Base-by-base conservation (phyloP, 306 rosid genomes). In the Medicago arabica region DNA sequence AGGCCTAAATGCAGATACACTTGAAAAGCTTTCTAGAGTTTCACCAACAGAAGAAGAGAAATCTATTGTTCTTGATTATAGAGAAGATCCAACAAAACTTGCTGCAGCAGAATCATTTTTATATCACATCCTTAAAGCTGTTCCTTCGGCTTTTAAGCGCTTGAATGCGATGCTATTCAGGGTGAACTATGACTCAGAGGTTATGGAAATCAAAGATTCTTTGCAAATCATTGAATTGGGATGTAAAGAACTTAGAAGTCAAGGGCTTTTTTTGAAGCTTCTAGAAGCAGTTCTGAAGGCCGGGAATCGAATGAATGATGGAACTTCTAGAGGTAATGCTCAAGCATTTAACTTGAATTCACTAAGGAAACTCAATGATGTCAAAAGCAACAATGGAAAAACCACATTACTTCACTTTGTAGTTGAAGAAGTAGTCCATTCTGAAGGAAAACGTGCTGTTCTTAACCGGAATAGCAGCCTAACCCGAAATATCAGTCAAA, bases 241-340 rank as follows among this genome's bases (percentile, higher is more conserved):
- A 13, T 92, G 97, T 79, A 85, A 86, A 71, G 98, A 92, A 80
- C 96, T 96, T 66, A 19, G 85, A 55, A 88, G 77, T 17, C 68
- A 89, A 51, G 97, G 98, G 16, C 86, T 96, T 5, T 92, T 96
- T 58, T 57, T 89, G 84, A 96, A 96, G 68, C 92, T 96, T 16
- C 93, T 96, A 6, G 99, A 96, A 73, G 99, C 98, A 17, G 86
- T 92, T 6, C 98, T 96, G 53, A 96, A 96, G 81, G 93, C 99
- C 5, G 99, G 98, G 11, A 96, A 96, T 62, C 87, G 97, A 8
- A 87, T 96, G 96, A 96, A 96, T 74, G 97, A 96, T 0, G 99
- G 98, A 34, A 96, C 99, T 50, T 75, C 89, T 0, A 77, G 99
- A 78, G 99, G 99, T 14, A 92, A 96, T 83, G 99, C 99, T 17